phyloP scores from a whole-genome alignment of 139 green algal species.

The Haematococcus lacustris region DNA sequence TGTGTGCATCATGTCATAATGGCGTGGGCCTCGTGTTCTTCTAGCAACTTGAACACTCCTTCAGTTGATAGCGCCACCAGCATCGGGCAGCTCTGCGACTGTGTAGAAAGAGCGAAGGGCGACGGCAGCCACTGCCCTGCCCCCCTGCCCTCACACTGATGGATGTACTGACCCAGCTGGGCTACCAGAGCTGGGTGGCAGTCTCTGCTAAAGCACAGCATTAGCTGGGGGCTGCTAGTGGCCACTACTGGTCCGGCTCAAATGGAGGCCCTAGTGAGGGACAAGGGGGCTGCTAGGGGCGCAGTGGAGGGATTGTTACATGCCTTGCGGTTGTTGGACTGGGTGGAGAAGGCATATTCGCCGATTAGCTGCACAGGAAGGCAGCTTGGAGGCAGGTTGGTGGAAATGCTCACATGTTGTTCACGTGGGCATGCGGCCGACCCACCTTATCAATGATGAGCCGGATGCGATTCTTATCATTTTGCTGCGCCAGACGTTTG shows the following conservation, averaged over 20 bases:
- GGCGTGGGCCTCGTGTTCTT: not conserved
- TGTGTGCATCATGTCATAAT: not conserved
- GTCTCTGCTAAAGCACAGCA: too few relatives aligned
- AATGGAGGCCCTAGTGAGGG: not conserved
- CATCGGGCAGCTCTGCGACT: not conserved
- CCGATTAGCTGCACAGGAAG: constrained; percentile 52
- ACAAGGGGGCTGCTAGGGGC: too few relatives aligned
- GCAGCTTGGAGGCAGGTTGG: too few relatives aligned
- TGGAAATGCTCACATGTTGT: too few relatives aligned
- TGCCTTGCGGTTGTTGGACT: constrained; percentile 82
- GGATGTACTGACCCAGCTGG: too few relatives aligned
- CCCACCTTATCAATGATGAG: constrained; percentile 54
- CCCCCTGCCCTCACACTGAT: constrained; percentile 1
- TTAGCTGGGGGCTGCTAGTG: not conserved
- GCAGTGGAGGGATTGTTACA: too few relatives aligned
- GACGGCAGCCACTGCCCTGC: not conserved
- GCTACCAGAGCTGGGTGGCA: too few relatives aligned
- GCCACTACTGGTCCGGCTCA: not conserved
- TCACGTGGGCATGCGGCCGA: too few relatives aligned
- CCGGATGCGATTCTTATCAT: constrained; percentile 44
- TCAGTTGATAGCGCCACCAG: too few relatives aligned
- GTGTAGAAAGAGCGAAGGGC: not conserved
- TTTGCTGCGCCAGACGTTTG: constrained; percentile 40
- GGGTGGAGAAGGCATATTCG: constrained; percentile 58
- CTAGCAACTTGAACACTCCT: too few relatives aligned